Base-by-base conservation (phyloP, 495 filamentous ascomycete genomes). In the Trypethelium eluteriae region DNA sequence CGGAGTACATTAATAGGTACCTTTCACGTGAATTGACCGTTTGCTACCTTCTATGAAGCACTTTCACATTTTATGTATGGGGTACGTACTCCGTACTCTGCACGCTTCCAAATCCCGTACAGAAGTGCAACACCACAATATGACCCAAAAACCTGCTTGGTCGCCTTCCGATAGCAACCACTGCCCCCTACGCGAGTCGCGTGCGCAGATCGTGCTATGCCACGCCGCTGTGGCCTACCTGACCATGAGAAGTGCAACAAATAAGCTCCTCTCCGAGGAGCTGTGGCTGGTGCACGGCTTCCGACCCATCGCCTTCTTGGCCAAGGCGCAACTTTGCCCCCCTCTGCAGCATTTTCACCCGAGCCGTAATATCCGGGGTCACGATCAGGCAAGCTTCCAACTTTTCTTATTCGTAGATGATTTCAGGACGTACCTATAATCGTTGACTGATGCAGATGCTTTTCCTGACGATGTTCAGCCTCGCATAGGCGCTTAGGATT, bases 201-300 rank as follows among this genome's bases (percentile, higher is more conserved):
- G 53, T 32, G 36, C 18, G 53, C 53, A 35, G 25, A 59, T 59
- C 53, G 7, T 36, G 3, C 18, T 14, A 7, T 36, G 25, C 25
- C 32, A 59, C 4, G 32, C 53, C 34, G 7, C 7, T 9, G 11
- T 18, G 53, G 6, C 53, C 36, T 18, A 32, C 53, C 6, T 32
- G 36, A 32, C 4, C 53, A 59, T 7, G 12, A 53, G 11, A 5
- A 18, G 11, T 14, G 6, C 18, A 3, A 18, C 53, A 59, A 59
- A 59, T 59, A 36, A 59, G 32, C 25, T 35, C 6, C 36, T 32
- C 32, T 59, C 11, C 18, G 11, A 34, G 32, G 25, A 59, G 53
- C 53, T 59, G 53, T 59, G 53, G 53, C 53, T 59, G 53, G 32
- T 59, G 53, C 53, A 59, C 53, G 53, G 53, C 14, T 59, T 59